Percentiles rank a stretch among this genome's conserved stretches.
Evolutionary conservation across 305 asterid genomes (phyloP).

Genomic region (Fraxinus sp.): DNA sequence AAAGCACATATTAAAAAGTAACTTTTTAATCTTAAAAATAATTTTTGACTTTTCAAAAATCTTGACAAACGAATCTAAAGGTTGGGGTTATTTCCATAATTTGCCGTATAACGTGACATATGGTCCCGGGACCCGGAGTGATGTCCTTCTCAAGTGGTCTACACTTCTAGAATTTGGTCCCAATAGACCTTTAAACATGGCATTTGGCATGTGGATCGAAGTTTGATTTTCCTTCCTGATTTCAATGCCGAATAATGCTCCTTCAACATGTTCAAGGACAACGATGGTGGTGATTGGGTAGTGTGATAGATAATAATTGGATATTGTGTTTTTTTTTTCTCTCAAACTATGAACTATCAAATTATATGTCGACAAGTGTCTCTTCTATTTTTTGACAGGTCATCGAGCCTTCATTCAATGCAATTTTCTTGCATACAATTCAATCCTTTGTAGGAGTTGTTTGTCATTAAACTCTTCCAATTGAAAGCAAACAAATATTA

Average conservation of each 20-base stretch:
- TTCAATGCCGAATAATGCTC: not conserved
- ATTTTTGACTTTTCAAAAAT: not conserved
- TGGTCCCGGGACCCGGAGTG: not conserved
- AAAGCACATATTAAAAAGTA: too few relatives aligned
- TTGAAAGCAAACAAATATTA: not conserved
- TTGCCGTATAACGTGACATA: not conserved
- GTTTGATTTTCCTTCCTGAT: not conserved
- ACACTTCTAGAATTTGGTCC: slow-evolving; percentile 24
- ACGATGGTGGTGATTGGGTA: too few relatives aligned
- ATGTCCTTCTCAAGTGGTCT: not conserved
- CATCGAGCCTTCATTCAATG: too few relatives aligned
- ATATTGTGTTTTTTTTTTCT: too few relatives aligned
- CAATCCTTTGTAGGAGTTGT: not conserved
- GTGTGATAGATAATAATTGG: too few relatives aligned
- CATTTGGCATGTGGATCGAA: not conserved
- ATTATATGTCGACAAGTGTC: too few relatives aligned
- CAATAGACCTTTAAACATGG: not conserved
- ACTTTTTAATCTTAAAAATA: too few relatives aligned
- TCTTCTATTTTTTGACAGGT: too few relatives aligned
- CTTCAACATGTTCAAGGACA: too few relatives aligned
- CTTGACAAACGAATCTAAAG: not conserved
- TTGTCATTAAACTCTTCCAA: not conserved
- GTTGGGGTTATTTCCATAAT: too few relatives aligned
- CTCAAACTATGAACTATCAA: too few relatives aligned
- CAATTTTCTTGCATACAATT: not conserved